Base-by-base conservation (phyloP, 202 grass and related monocot species). In the Tripidium arundinaceum region DNA sequence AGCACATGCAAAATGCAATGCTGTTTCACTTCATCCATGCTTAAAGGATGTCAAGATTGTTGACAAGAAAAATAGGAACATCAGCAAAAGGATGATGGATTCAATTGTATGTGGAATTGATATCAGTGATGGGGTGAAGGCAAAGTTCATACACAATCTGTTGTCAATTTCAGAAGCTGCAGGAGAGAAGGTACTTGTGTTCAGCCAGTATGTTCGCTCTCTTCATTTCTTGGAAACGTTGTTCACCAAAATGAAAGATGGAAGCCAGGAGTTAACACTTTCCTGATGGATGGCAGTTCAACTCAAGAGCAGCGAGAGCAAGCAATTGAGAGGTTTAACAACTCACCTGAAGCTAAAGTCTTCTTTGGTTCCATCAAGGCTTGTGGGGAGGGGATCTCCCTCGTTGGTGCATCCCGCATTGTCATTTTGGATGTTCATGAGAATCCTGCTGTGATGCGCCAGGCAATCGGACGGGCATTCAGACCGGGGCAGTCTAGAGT, bases 311-410 rank as follows among this genome's bases (percentile, higher is more conserved):
- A 92, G 64, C 43, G 94, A 68, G 92, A 97, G 58, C 43, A 68
- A n/a, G 71, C 83, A 19, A 77, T 93, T 68, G 85, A 90, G n/a
- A 89, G 81, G 70, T 98, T 98, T 67, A 98, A 98, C 83, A 79
- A 77, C 65, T 98, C 89, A 49, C 59, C 83, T 3, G 41, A 89
- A 68, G 94, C 92, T 8, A 98, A 86, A 67, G 85, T 98, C 65
- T 79, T 98, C 41, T 94, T 98, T 7, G 94, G 92, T 25, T 94
- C 94, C 43, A 92, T 98, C 78, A 93, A 94, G 81, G 94, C 94
- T 6, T 98, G 94, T 2, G 90, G 94, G 19, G 94, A 98, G 76
- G 94, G 94, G 19, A 98, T 98, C 61, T 98, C 91, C 38, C 87
- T 98, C 27, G 82, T 91, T 39, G 94, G 94, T 8, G 90, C 91